A percentile compares a stretch with the other conserved stretches of the same genome.
These are phyloP conservation scores for Tolypocladium sp. DNA, from an alignment of 2,329 filamentous ascomycete genomes.

Conservation along the genomic window DNA sequence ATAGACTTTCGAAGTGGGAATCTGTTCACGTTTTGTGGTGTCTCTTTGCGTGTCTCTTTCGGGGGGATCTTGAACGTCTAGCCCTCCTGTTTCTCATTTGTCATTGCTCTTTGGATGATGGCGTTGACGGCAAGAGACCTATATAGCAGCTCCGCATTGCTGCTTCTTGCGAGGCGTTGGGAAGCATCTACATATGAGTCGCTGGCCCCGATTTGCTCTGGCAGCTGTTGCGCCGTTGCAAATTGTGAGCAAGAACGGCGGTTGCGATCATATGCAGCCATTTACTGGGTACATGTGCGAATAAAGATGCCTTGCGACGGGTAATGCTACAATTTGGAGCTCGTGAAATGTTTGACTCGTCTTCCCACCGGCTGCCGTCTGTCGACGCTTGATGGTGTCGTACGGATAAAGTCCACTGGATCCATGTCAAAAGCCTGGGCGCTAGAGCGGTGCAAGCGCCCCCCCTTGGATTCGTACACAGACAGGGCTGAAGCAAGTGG, in stretches of 20 bases:
- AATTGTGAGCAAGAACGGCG: neutral
- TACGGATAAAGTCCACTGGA: neutral
- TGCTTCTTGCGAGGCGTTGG: neutral
- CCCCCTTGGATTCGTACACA: too few relatives aligned
- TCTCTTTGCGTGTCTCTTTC: neutral
- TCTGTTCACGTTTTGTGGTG: neutral
- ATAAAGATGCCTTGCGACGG: neutral
- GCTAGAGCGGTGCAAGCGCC: too few relatives aligned
- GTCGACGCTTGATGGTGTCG: neutral
- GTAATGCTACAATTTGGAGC: neutral
- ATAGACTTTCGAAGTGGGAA: neutral
- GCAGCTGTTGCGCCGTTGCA: neutral
- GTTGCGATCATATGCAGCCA: neutral
- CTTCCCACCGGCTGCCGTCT: neutral
- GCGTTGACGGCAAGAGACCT: neutral
- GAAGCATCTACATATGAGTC: neutral
- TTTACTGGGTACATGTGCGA: neutral
- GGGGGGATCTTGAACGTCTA: neutral
- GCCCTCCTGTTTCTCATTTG: neutral
- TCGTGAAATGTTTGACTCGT: neutral
- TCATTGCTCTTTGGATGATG: neutral
- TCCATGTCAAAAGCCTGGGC: too few relatives aligned
- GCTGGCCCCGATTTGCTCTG: neutral
- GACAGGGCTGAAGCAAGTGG: too few relatives aligned
- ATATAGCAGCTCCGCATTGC: neutral